Percentiles rank a stretch among this genome's conserved stretches.
phyloP scores from a whole-genome alignment of 179 eudicot species.

The Patellifolia procumbens region DNA sequence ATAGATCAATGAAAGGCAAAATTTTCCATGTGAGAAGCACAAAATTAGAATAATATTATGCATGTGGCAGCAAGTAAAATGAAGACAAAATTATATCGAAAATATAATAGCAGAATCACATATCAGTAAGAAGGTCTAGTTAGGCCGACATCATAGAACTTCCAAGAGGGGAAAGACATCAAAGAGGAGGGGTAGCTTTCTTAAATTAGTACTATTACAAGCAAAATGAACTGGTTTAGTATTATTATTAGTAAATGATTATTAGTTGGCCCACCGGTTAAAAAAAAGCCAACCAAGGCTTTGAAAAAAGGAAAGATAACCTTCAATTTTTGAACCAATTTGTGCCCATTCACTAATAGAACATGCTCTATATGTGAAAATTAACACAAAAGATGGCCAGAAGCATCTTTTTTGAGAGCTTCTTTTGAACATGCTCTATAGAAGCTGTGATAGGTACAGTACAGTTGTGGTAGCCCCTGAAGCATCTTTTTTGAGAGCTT shows the following conservation, averaged over 20 bases:
- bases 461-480: constrained; percentile 15
- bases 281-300: no score
- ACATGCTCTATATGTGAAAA: not conserved
- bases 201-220: no score
- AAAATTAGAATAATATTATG: not conserved
- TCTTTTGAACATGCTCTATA: no score
- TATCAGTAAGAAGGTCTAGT: no score
- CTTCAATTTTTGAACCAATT: not conserved
- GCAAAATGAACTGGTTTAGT: no score
- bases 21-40: not conserved
- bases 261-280: no score
- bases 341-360: not conserved
- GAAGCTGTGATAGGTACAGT: constrained; percentile 1
- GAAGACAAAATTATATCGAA: no score
- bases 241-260: no score
- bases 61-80: not conserved
- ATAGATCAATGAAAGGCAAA: not conserved
- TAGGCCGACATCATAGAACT: not conserved
- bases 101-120: not conserved
- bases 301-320: not conserved
- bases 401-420: no score
- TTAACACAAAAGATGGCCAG: not conserved
- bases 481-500: not conserved
- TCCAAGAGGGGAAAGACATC: no score
- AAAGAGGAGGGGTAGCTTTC: no score